A percentile compares a stretch with the other conserved stretches of the same genome.
Conservation (phyloP, 345 rosid species). For the Linum lewisii region DNA sequence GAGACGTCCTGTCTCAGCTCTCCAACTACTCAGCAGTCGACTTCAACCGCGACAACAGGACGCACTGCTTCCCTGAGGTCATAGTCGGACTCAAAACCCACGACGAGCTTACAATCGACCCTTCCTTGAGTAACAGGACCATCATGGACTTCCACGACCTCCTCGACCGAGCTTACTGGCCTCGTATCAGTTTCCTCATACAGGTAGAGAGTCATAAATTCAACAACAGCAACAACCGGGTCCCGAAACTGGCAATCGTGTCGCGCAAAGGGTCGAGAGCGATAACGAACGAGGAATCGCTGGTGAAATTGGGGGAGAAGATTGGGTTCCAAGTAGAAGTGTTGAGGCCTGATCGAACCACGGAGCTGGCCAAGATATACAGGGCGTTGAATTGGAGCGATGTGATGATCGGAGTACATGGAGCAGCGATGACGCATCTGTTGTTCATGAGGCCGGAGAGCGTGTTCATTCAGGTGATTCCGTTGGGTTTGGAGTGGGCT, state of each 20-base stretch:
- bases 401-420: constrained; percentile 33
- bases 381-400: constrained; percentile 22
- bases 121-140: constrained; percentile 27
- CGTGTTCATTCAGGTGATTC: constrained; percentile 29
- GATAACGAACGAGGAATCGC: constrained; percentile 14
- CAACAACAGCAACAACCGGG: neutral
- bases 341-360: constrained; percentile 14
- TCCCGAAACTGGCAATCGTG: constrained; percentile 16
- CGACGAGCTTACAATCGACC: constrained; percentile 55
- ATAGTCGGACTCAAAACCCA: constrained; percentile 69
- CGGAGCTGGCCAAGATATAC: constrained; percentile 13
- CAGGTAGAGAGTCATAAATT: too few relatives aligned
- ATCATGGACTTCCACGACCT: constrained; percentile 52
- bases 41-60: constrained; percentile 49
- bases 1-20: constrained; percentile 45
- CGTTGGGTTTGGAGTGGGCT: constrained; percentile 22
- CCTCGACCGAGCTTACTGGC: constrained; percentile 46
- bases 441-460: constrained; percentile 19
- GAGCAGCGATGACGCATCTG: constrained; percentile 28
- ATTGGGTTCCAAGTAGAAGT: constrained; percentile 21
- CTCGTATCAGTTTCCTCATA: constrained; percentile 25
- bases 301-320: constrained; percentile 2
- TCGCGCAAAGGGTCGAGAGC: constrained; percentile 13
- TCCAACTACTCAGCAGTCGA: constrained; percentile 47
- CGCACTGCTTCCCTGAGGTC: constrained; percentile 74